phyloP scores from a whole-genome alignment of 169 alveolate genomes.

The Plasmodium berghei region DNA sequence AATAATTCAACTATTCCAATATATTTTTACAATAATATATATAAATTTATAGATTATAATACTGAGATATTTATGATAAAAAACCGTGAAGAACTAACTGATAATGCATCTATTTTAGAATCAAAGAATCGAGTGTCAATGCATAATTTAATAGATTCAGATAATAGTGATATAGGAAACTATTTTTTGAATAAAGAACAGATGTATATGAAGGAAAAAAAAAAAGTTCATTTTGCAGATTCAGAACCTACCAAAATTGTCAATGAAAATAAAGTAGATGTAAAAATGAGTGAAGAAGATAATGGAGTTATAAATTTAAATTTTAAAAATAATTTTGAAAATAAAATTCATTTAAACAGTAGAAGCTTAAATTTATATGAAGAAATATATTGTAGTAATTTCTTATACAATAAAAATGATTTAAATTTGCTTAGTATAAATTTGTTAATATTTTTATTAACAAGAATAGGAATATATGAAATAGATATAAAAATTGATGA shows the following conservation, averaged over 20 bases:
- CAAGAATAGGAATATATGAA: constrained; percentile 57
- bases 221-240: not conserved
- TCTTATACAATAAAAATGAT: constrained; percentile 53
- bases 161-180: not conserved
- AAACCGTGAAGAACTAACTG: not conserved
- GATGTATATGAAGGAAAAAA: too few relatives aligned
- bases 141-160: not conserved
- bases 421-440: constrained; percentile 52
- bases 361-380: constrained; percentile 59
- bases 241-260: not conserved
- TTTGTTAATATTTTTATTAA: constrained; percentile 50
- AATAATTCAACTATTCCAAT: constrained; percentile 35
- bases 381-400: constrained; percentile 60
- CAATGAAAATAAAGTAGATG: not conserved
- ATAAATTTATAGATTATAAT: constrained; percentile 69
- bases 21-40: constrained; percentile 52
- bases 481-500: constrained; percentile 55
- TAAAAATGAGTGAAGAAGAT: not conserved
- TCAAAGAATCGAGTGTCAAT: not conserved
- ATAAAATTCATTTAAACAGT: constrained; percentile 35
- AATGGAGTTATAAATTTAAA: constrained; percentile 5
- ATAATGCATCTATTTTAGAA: not conserved
- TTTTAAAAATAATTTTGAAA: constrained; percentile 19
- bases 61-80: constrained; percentile 58
- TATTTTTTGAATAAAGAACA: too few relatives aligned